Base-by-base conservation (phyloP, 2,329 filamentous ascomycete genomes). In the Monosporascus sp. region DNA sequence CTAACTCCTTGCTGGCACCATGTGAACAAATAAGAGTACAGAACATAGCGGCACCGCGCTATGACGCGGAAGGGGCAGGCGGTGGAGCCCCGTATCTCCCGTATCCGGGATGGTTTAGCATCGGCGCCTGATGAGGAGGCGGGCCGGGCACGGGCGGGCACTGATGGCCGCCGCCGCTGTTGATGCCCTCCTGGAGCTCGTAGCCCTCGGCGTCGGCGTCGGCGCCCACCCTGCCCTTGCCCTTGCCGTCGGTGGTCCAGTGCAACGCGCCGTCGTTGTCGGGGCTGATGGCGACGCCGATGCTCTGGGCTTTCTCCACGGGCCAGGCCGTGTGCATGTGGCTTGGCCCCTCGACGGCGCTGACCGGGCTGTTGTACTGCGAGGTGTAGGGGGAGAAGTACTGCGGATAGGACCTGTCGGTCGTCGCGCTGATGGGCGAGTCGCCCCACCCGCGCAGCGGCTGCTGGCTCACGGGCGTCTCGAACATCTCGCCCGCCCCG, bases 351-450 rank as follows among this genome's bases (percentile, higher is more conserved):
- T 77, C 75, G 1, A 67, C 68, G 0, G 70, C 76, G 50, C 73
- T 79, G 54, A 81, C 72, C 1, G 82, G 82, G 60, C 80, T 84
- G 65, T 73, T 81, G 67, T 77, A 85, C 54, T 82, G 79, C 41
- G 80, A 83, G 20, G 73, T 75, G 62, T 85, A 86, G 0, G 83
- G 82, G 3, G 80, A 83, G 57, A 83, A 77, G 67, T 84, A 82
- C 7, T 72, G 74, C 1, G 72, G 68, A 57, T 72, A 74, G 0
- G 61, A 55, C 54, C 68, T 68, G 46, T 76, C 73, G 2, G 72
- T 72, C 44, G 64, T 65, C 2, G 70, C 72, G 46, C 75, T 79
- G 53, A 76, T 59, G 0, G 75, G 82, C 25, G 76, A 82, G 57
- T 80, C 77, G 24, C 78, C 76, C 79, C 80, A 83, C 31, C 74